Conservation (phyloP, 805 yeast species). For the Candida andamanensis region DNA sequence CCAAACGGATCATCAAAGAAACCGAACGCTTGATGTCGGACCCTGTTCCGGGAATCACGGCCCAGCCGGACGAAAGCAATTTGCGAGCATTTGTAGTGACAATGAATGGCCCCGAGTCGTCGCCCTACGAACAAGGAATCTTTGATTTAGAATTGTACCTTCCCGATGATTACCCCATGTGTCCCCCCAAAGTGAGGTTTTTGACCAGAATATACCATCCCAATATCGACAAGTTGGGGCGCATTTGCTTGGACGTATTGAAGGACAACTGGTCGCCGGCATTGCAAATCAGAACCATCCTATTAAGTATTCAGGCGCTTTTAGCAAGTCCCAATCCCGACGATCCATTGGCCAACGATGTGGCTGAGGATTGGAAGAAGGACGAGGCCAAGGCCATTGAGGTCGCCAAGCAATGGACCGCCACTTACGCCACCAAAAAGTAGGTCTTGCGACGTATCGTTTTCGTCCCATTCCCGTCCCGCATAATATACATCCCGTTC, state of each 20-base stretch:
- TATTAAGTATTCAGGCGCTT: constrained; percentile 87
- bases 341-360: constrained; percentile 97
- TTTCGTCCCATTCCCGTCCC: too few relatives aligned
- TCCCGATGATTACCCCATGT: constrained; percentile 97
- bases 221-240: constrained; percentile 89
- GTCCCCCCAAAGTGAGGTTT: constrained; percentile 93
- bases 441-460: too few relatives aligned
- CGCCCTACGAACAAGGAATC: constrained; percentile 81
- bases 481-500: too few relatives aligned
- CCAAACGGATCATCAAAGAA: constrained; percentile 94
- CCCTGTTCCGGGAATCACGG: constrained; percentile 95
- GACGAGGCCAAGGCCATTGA: constrained; percentile 74
- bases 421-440: constrained; percentile 43
- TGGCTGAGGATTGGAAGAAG: constrained; percentile 93
- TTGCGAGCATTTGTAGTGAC: constrained; percentile 88
- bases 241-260: constrained; percentile 92
- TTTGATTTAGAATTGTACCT: constrained; percentile 81
- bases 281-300: constrained; percentile 85
- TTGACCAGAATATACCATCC: constrained; percentile 94
- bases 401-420: constrained; percentile 77
- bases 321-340: constrained; percentile 97
- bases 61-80: constrained; percentile 91
- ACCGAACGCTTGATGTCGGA: constrained; percentile 88
- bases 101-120: constrained; percentile 84
- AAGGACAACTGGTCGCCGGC: constrained; percentile 99